These are phyloP conservation scores for Boletus calvinii DNA, from an alignment of 1,284 basidiomycete species.

Conservation along the genomic window DNA sequence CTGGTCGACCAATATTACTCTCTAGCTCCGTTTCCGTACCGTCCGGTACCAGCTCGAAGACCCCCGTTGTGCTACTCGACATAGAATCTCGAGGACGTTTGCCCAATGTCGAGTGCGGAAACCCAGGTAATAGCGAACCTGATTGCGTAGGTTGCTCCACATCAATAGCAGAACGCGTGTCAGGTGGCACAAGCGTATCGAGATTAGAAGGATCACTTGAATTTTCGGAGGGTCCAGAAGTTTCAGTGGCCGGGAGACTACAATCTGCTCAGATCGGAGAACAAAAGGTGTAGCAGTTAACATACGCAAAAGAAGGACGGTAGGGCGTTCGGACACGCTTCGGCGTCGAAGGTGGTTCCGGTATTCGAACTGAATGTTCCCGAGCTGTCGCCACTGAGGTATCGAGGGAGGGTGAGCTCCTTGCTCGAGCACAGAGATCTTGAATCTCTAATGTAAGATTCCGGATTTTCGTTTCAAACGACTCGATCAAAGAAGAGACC, in stretches of 20 bases:
- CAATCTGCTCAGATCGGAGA: constrained; percentile 8
- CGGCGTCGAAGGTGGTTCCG: constrained; percentile 33
- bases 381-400: constrained; percentile 10
- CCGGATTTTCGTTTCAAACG: constrained; percentile 38
- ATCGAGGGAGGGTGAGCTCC: constrained; percentile 12
- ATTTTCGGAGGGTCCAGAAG: constrained; percentile 19
- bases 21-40: constrained; percentile 39
- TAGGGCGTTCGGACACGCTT: constrained; percentile 35
- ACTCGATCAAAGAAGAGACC: constrained; percentile 31
- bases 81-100: constrained; percentile 59
- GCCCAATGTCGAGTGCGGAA: constrained; percentile 49
- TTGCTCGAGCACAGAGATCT: constrained; percentile 23
- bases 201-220: constrained; percentile 25
- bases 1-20: constrained; percentile 40
- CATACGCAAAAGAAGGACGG: constrained; percentile 27
- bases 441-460: constrained; percentile 35
- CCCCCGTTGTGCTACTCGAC: constrained; percentile 41
- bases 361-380: constrained; percentile 25
- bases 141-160: constrained; percentile 24
- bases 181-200: constrained; percentile 15
- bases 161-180: constrained; percentile 21
- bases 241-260: constrained; percentile 25
- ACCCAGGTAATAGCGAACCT: constrained; percentile 37
- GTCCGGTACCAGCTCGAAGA: constrained; percentile 42
- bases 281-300: constrained; percentile 5